These are phyloP conservation scores for Neonectria magnoliae DNA, from an alignment of 2,329 filamentous ascomycete species.

Conservation along the genomic window DNA sequence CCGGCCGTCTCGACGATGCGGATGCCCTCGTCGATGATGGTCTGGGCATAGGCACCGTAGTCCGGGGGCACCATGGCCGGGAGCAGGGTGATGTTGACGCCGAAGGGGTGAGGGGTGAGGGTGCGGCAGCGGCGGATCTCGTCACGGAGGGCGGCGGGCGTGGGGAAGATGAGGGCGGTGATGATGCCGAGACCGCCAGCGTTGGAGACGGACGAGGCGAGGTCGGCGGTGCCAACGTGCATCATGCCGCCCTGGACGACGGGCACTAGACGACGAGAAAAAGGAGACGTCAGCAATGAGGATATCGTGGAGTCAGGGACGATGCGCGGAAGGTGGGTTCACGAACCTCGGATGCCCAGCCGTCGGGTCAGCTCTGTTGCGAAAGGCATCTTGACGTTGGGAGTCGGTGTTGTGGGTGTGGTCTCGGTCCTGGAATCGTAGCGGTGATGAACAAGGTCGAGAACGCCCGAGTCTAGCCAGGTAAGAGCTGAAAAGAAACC, in stretches of 20 bases:
- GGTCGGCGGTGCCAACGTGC: slow-evolving; percentile 84
- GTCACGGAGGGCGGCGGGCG: slow-evolving; percentile 88
- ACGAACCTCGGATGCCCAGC: slow-evolving; percentile 63
- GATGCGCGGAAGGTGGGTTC: not conserved
- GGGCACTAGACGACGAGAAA: slow-evolving; percentile 64
- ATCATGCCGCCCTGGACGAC: slow-evolving; percentile 90
- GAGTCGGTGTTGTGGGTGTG: not conserved
- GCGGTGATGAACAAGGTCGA: not conserved
- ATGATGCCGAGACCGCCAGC: slow-evolving; percentile 86
- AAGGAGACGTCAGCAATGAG: not conserved
- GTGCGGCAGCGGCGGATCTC: slow-evolving; percentile 89
- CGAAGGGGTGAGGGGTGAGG: slow-evolving; percentile 85
- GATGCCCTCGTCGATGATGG: slow-evolving; percentile 92
- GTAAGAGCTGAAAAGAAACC: not conserved
- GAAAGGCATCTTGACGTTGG: slow-evolving; percentile 62
- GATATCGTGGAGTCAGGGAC: not conserved
- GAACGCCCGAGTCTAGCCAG: not conserved
- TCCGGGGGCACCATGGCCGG: slow-evolving; percentile 90
- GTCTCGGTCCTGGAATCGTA: too few relatives aligned
- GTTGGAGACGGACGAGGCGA: slow-evolving; percentile 80
- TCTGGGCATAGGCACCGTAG: slow-evolving; percentile 90
- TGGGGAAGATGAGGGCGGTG: slow-evolving; percentile 91
- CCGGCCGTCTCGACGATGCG: slow-evolving; percentile 92
- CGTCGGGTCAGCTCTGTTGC: slow-evolving; percentile 66
- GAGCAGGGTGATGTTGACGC: slow-evolving; percentile 93